Percentiles rank a stretch among this genome's conserved stretches.
Conservation (phyloP, 2,329 filamentous ascomycete species). For the Nemania bipapillata region DNA sequence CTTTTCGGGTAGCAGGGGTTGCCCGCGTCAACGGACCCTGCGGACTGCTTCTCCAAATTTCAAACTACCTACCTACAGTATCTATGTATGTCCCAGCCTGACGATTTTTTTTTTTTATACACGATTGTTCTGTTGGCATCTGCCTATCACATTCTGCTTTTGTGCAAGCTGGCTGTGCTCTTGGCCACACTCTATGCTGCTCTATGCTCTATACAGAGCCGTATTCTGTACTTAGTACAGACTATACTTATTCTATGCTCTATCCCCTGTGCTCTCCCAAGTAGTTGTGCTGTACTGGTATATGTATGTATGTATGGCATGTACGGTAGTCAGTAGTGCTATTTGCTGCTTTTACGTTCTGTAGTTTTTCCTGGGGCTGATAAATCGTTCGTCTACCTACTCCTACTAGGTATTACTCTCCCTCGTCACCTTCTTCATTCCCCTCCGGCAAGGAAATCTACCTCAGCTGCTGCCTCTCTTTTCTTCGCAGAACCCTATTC, state of each 20-base stretch:
- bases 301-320: constrained; percentile 22
- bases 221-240: background rate
- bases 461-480: constrained; percentile 27
- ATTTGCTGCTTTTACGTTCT: constrained; percentile 33
- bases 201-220: constrained; percentile 12
- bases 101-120: constrained; percentile 49
- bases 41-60: constrained; percentile 46
- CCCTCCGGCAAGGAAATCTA: constrained; percentile 34
- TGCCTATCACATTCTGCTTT: constrained; percentile 50
- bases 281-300: constrained; percentile 32
- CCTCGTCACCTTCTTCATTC: constrained; percentile 38
- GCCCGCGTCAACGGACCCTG: constrained; percentile 38
- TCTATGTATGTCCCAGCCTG: constrained; percentile 44
- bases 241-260: constrained; percentile 16
- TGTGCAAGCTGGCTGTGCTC: constrained; percentile 44
- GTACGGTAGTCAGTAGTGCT: constrained; percentile 18
- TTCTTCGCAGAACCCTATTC: constrained; percentile 20
- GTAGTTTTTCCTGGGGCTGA: constrained; percentile 43
- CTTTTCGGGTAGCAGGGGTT: constrained; percentile 29
- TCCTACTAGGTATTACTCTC: constrained; percentile 24
- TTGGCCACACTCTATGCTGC: constrained; percentile 10
- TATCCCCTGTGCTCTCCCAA: constrained; percentile 21
- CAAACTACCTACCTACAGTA: constrained; percentile 43
- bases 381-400: constrained; percentile 43
- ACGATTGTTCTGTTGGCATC: constrained; percentile 36